Conservation (phyloP, 805 yeast species). For the Saccharomycopsis selenospora region DNA sequence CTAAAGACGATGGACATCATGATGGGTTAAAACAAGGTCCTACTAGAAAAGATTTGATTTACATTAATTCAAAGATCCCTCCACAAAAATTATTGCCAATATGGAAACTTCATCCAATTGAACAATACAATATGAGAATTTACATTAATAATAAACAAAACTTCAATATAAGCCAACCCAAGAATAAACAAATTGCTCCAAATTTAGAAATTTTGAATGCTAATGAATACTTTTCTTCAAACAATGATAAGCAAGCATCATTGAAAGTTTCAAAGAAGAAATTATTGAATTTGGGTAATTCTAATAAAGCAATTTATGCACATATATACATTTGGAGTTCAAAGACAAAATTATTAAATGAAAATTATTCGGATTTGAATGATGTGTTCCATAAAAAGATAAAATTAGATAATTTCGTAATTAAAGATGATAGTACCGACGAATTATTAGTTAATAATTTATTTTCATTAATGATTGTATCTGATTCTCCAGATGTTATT, state of each 20-base stretch:
- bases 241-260: not conserved
- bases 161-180: constrained; percentile 10
- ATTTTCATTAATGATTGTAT: constrained; percentile 6
- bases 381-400: constrained; percentile 9
- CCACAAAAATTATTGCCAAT: constrained; percentile 15
- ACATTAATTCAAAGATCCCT: constrained; percentile 12
- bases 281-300: not conserved
- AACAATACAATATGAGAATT: constrained; percentile 1
- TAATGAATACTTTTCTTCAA: not conserved
- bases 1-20: not conserved
- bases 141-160: constrained; percentile 4
- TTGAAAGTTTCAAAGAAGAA: constrained; percentile 3
- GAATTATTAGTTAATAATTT: not conserved
- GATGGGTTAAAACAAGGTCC: constrained; percentile 11
- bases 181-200: not conserved
- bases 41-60: constrained; percentile 10
- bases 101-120: constrained; percentile 7
- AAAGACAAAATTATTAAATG: not conserved
- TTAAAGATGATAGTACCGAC: not conserved
- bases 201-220: not conserved
- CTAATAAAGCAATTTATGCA: constrained; percentile 4
- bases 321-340: not conserved
- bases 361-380: not conserved
- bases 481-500: not conserved
- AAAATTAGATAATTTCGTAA: not conserved